These are phyloP conservation scores for Sugiyamaella xylanicola DNA, from an alignment of 1,139 yeast genomes.

Conservation along the genomic window DNA sequence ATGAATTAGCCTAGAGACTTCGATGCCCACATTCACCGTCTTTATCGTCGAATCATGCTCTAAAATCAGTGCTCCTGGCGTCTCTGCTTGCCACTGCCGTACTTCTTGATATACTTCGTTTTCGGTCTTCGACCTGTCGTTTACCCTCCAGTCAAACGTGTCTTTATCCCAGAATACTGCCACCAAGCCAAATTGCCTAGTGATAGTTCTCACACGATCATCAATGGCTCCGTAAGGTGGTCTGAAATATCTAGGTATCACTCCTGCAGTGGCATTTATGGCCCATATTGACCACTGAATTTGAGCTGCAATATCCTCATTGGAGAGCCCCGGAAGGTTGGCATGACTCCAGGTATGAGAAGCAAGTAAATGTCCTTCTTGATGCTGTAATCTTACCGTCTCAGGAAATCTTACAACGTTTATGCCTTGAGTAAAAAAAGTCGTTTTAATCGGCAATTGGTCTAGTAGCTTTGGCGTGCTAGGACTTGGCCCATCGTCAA, in stretches of 20 bases:
- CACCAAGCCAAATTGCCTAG: conserved; percentile 83
- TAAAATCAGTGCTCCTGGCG: conserved; percentile 63
- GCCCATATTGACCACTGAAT: conserved; percentile 97
- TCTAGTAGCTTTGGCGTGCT: conserved; percentile 63
- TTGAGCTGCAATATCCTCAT: conserved; percentile 84
- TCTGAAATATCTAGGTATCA: conserved; percentile 89
- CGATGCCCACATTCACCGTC: conserved; percentile 71
- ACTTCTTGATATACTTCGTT: conserved; percentile 59
- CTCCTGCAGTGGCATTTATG: conserved; percentile 89
- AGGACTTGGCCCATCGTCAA: conserved; percentile 93
- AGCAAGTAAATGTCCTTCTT: conserved; percentile 75
- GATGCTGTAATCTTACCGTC: conserved; percentile 58
- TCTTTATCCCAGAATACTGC: conserved; percentile 91
- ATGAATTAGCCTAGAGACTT: conserved; percentile 56
- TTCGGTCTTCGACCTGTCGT: conserved; percentile 48
- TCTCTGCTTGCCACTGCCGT: conserved; percentile 49
- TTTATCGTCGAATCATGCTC: conserved; percentile 77
- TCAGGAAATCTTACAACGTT: conserved; percentile 79
- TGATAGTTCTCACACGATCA: conserved; percentile 75
- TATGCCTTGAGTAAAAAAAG: conserved; percentile 84
- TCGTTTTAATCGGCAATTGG: conserved; percentile 56
- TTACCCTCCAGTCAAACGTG: conserved; percentile 85
- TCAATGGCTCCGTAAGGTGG: conserved; percentile 97
- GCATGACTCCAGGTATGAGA: conserved; percentile 95
- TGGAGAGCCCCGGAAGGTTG: conserved; percentile 72